phyloP scores from a whole-genome alignment of 1,284 basidiomycete species.

The Heterobasidion occidentale region DNA sequence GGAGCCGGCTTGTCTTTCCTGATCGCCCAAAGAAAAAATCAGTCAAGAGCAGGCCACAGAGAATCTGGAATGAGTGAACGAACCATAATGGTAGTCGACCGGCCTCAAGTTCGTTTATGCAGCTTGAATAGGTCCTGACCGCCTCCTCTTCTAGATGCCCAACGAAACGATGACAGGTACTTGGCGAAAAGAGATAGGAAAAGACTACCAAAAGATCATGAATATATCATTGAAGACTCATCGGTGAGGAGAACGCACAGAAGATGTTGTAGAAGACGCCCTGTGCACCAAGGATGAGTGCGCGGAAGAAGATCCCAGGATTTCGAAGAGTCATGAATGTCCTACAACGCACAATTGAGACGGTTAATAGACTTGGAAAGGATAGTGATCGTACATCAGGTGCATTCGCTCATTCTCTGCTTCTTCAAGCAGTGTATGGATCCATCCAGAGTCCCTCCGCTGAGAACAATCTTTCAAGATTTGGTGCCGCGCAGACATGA shows the following conservation, averaged over 20 bases:
- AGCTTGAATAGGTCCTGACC: constrained; percentile 77
- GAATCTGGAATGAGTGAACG: constrained; percentile 13
- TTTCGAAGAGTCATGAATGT: constrained; percentile 85
- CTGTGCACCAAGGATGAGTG: constrained; percentile 80
- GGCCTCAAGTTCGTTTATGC: constrained; percentile 79
- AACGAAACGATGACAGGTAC: constrained; percentile 88
- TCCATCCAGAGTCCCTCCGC: constrained; percentile 87
- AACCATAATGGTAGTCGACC: constrained; percentile 86
- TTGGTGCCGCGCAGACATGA: background rate
- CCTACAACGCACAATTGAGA: constrained; percentile 30
- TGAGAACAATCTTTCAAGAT: constrained; percentile 18
- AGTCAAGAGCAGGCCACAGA: background rate
- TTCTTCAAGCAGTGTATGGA: constrained; percentile 80
- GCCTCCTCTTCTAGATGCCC: constrained; percentile 96
- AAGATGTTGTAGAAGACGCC: constrained; percentile 89
- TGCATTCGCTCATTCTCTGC: constrained; percentile 97
- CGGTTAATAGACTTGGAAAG: constrained; percentile 1
- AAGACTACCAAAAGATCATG: constrained; percentile 41
- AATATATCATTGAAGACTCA: constrained; percentile 1
- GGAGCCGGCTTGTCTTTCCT: constrained; percentile 68
- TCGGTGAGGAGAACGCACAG: constrained; percentile 40
- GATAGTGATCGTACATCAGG: constrained; percentile 51
- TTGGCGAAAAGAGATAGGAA: constrained; percentile 78
- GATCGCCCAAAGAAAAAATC: constrained; percentile 1
- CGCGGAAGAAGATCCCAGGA: constrained; percentile 74